These are phyloP conservation scores for Tricholoma sp. DNA, from an alignment of 768 basidiomycete genomes.

Conservation along the genomic window DNA sequence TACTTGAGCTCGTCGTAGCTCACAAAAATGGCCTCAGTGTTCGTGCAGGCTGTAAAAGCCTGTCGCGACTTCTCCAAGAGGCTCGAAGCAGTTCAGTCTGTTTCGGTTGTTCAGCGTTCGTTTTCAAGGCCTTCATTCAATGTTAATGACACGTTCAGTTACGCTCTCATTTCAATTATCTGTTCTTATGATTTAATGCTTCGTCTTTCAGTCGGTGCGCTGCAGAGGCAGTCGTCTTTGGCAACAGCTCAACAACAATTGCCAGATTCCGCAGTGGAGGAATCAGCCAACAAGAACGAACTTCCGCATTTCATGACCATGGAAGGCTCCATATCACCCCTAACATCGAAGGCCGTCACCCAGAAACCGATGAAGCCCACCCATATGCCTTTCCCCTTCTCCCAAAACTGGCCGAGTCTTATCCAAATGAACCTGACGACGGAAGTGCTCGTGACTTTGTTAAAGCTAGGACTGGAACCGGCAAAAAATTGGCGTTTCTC, in stretches of 20 bases:
- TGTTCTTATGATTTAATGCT: not conserved
- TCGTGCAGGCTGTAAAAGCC: conserved; percentile 17
- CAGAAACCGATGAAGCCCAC: conserved; percentile 58
- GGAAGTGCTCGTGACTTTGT: conserved; percentile 63
- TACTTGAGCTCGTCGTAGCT: conserved; percentile 14
- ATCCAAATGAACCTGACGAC: conserved; percentile 25
- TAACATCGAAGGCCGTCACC: conserved; percentile 56
- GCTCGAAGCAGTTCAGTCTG: conserved; percentile 17
- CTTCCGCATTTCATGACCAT: conserved; percentile 32
- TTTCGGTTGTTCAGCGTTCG: conserved; percentile 17
- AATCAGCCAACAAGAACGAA: conserved; percentile 9
- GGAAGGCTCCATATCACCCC: conserved; percentile 29
- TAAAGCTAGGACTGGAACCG: conserved; percentile 84
- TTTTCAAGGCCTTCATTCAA: conserved; percentile 13
- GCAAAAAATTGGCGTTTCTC: conserved; percentile 86
- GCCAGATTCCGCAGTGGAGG: not conserved
- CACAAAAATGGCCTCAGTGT: conserved; percentile 19
- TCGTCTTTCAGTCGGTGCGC: not conserved
- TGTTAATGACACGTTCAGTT: conserved; percentile 14
- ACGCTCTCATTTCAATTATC: not conserved
- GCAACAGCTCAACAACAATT: conserved; percentile 2
- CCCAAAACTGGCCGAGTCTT: conserved; percentile 61
- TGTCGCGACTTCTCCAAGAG: conserved; percentile 7
- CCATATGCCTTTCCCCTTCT: conserved; percentile 75
- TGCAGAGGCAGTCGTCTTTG: conserved; percentile 10